Conservation (phyloP, 208 protist species). For the Phytomonas sp. region DNA sequence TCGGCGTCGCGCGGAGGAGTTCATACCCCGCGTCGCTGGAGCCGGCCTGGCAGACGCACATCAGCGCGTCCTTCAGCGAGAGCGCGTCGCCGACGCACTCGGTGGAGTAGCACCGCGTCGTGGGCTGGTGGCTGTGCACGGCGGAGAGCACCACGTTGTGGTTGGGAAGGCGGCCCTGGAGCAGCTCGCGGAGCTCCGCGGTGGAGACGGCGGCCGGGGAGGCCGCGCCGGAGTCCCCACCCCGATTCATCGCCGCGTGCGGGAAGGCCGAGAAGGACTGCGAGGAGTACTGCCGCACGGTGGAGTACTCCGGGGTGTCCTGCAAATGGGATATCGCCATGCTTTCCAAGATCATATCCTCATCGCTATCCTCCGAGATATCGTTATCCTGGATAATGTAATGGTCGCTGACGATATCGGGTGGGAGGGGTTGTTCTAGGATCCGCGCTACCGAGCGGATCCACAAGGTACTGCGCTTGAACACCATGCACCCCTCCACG, state of each 20-base stretch:
- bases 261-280: constrained; percentile 3
- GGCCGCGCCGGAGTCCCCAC: constrained; percentile 4
- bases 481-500: constrained; percentile 66
- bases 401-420: constrained; percentile 61
- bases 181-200: constrained; percentile 4
- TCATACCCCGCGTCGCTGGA: constrained; percentile 74
- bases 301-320: constrained; percentile 17
- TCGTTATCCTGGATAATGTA: constrained; percentile 27
- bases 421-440: constrained; percentile 61
- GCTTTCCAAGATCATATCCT: constrained; percentile 18
- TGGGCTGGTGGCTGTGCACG: constrained; percentile 55
- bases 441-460: constrained; percentile 58
- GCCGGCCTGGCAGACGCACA: constrained; percentile 60
- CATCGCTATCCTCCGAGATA: constrained; percentile 34
- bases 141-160: constrained; percentile 34
- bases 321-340: constrained; percentile 9
- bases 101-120: constrained; percentile 38
- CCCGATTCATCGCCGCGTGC: background rate
- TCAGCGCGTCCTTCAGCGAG: constrained; percentile 66
- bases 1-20: constrained; percentile 34
- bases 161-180: background rate
- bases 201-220: background rate
- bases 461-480: constrained; percentile 80
- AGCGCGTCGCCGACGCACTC: constrained; percentile 55
- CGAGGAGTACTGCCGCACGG: constrained; percentile 15